A percentile compares a stretch with the other conserved stretches of the same genome.
phyloP scores from a whole-genome alignment of 2,329 filamentous ascomycete species.

The Scytalidium sp. region DNA sequence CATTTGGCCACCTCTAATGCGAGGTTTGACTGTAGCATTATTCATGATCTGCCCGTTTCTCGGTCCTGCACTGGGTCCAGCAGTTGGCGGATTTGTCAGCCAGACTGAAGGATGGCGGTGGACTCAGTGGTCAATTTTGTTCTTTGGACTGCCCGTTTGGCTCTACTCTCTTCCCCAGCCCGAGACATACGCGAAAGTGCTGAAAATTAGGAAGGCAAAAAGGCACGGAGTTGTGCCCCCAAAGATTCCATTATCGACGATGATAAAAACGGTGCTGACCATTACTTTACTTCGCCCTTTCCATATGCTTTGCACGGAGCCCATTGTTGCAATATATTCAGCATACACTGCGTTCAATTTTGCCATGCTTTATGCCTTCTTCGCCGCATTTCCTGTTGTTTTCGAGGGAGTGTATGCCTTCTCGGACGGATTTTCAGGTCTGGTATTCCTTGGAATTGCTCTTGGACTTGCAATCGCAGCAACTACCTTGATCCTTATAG shows the following conservation, averaged over 20 bases:
- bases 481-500: conserved; percentile 35
- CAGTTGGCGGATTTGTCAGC: conserved; percentile 20
- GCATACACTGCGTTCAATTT: conserved; percentile 50
- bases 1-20: conserved; percentile 8
- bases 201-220: conserved; percentile 7
- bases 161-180: conserved; percentile 5
- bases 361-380: conserved; percentile 50
- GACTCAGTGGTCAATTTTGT: conserved; percentile 13
- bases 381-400: conserved; percentile 46
- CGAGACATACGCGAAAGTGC: conserved; percentile 16
- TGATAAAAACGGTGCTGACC: conserved; percentile 8
- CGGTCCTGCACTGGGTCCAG: conserved; percentile 14
- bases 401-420: conserved; percentile 44
- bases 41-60: conserved; percentile 14
- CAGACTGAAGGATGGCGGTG: conserved; percentile 21
- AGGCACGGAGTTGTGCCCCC: background rate
- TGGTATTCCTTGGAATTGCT: conserved; percentile 13
- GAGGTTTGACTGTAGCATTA: conserved; percentile 8
- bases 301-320: conserved; percentile 59
- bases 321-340: conserved; percentile 56
- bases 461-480: conserved; percentile 6
- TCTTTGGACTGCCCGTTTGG: conserved; percentile 9
- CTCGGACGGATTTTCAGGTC: conserved; percentile 15
- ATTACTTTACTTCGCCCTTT: conserved; percentile 34
- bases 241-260: conserved; percentile 5